Percentiles rank a stretch among this genome's conserved stretches.
These are phyloP conservation scores for Penicillium sclerotigenum DNA, from an alignment of 2,329 filamentous ascomycete species.

Conservation along the genomic window DNA sequence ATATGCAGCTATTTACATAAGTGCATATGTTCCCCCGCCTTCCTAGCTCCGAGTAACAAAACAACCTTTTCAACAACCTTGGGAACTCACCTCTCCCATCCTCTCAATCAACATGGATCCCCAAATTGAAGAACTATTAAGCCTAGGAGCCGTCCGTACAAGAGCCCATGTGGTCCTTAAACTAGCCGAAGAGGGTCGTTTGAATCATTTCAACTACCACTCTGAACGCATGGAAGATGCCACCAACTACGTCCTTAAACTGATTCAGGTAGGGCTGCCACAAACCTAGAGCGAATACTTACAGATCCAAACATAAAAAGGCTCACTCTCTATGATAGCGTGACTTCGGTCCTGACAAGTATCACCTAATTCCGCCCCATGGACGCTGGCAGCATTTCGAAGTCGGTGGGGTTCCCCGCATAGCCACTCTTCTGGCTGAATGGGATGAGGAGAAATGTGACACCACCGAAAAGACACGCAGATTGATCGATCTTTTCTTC, in stretches of 20 bases:
- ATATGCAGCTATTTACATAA: slow-evolving; percentile 7
- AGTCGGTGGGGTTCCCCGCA: slow-evolving; percentile 52
- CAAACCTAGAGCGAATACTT: background rate
- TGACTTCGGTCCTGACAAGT: slow-evolving; percentile 51
- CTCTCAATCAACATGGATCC: slow-evolving; percentile 13
- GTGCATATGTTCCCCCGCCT: slow-evolving; percentile 4
- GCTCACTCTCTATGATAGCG: slow-evolving; percentile 36
- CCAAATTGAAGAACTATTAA: slow-evolving; percentile 28
- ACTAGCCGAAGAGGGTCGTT: slow-evolving; percentile 38
- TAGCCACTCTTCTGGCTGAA: slow-evolving; percentile 45
- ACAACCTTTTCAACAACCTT: no score
- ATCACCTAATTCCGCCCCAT: slow-evolving; percentile 52
- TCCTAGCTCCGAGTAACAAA: background rate
- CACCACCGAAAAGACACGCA: slow-evolving; percentile 49
- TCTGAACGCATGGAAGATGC: slow-evolving; percentile 38
- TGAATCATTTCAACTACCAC: slow-evolving; percentile 47
- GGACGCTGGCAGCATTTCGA: slow-evolving; percentile 64
- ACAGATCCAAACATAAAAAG: background rate
- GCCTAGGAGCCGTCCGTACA: slow-evolving; percentile 30
- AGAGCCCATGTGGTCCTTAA: slow-evolving; percentile 28
- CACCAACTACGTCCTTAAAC: slow-evolving; percentile 43
- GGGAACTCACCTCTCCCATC: background rate
- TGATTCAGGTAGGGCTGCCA: slow-evolving; percentile 41
- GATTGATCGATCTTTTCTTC: slow-evolving; percentile 60
- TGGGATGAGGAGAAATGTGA: slow-evolving; percentile 48